These are phyloP conservation scores for Candida sanyaensis DNA, from an alignment of 1,139 yeast genomes.

Conservation along the genomic window DNA sequence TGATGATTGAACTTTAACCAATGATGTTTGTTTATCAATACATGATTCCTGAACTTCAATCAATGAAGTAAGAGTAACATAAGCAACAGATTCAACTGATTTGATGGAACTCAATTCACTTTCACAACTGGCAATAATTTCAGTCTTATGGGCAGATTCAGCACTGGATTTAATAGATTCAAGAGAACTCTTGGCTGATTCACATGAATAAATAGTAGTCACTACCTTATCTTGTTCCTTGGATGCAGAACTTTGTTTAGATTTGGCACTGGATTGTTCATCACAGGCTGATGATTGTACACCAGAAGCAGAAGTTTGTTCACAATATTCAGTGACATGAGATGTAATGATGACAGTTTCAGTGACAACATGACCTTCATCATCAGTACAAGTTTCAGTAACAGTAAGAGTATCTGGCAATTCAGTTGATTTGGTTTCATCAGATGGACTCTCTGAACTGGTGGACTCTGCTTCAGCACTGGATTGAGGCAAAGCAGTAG, in stretches of 20 bases:
- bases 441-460: slow-evolving; percentile 1
- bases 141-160: slow-evolving; percentile 9
- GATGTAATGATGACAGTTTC: slow-evolving; percentile 7
- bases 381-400: slow-evolving; percentile 5
- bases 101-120: slow-evolving; percentile 7
- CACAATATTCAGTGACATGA: slow-evolving; percentile 9
- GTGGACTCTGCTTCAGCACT: slow-evolving; percentile 21
- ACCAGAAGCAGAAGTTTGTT: slow-evolving; percentile 6
- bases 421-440: slow-evolving; percentile 8
- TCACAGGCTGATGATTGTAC: slow-evolving; percentile 9
- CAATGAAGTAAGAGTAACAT: slow-evolving; percentile 7
- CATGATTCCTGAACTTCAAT: slow-evolving; percentile 6
- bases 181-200: slow-evolving; percentile 13
- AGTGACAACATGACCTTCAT: slow-evolving; percentile 3
- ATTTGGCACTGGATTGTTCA: slow-evolving; percentile 8
- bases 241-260: slow-evolving; percentile 10
- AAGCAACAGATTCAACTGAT: slow-evolving; percentile 10
- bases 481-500: slow-evolving; percentile 21
- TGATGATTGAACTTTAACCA: slow-evolving; percentile 10
- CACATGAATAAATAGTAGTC: slow-evolving; percentile 14
- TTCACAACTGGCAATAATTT: slow-evolving; percentile 9
- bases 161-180: slow-evolving; percentile 13
- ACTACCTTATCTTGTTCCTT: slow-evolving; percentile 9
- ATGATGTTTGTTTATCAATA: slow-evolving; percentile 8
- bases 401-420: slow-evolving; percentile 3